Conservation (phyloP, 129 eudicot species). For the Scalesia atractyloides region DNA sequence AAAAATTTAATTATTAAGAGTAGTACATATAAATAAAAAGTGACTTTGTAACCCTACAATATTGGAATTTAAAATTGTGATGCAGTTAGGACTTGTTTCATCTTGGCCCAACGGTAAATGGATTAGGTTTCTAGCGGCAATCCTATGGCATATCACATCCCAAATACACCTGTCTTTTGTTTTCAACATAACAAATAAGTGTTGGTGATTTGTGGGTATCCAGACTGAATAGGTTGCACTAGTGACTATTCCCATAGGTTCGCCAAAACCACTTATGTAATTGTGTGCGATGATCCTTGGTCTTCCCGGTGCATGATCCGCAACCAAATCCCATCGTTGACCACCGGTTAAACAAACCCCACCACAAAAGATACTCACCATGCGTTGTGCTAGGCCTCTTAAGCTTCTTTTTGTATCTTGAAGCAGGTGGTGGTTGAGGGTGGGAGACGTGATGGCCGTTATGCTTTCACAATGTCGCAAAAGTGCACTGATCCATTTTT, state of each 20-base stretch:
- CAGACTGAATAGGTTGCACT: slow-evolving; percentile 14
- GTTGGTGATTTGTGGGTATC: slow-evolving; percentile 16
- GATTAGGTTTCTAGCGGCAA: not conserved
- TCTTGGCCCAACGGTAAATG: slow-evolving; percentile 27
- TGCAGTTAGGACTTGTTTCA: slow-evolving; percentile 15
- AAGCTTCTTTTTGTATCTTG: slow-evolving; percentile 16
- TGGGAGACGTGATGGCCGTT: slow-evolving; percentile 5
- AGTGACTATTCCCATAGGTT: slow-evolving; percentile 17
- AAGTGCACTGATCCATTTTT: slow-evolving; percentile 34
- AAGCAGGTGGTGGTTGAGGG: not conserved
- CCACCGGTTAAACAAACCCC: slow-evolving; percentile 25
- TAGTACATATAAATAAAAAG: not conserved
- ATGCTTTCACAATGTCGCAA: slow-evolving; percentile 20
- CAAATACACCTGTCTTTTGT: slow-evolving; percentile 22
- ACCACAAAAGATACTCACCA: slow-evolving; percentile 19
- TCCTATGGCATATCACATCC: slow-evolving; percentile 20
- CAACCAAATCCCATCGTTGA: slow-evolving; percentile 22
- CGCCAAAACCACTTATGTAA: slow-evolving; percentile 8
- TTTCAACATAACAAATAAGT: slow-evolving; percentile 19
- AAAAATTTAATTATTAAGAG: not conserved
- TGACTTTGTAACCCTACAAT: slow-evolving; percentile 10
- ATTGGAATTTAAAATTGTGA: slow-evolving; percentile 7
- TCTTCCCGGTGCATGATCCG: not conserved
- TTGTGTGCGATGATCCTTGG: slow-evolving; percentile 23
- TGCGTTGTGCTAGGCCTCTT: slow-evolving; percentile 22